These are phyloP conservation scores for Hansenula sp. DNA, from an alignment of 1,139 yeast species.

Conservation along the genomic window DNA sequence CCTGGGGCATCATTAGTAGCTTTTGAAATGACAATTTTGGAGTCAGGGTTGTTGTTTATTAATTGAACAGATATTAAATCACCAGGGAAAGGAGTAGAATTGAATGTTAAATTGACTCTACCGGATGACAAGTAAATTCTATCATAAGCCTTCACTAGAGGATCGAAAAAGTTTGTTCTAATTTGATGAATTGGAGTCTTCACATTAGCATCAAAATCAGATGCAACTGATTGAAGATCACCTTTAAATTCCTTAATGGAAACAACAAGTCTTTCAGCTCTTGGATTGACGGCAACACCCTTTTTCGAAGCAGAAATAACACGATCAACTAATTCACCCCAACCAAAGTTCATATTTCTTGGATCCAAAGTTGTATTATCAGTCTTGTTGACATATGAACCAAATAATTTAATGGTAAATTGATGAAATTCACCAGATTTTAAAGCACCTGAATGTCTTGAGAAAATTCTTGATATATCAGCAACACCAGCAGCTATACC, in stretches of 20 bases:
- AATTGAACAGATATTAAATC: slow-evolving; percentile 26
- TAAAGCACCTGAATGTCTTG: slow-evolving; percentile 57
- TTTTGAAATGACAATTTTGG: slow-evolving; percentile 51
- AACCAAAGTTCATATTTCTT: slow-evolving; percentile 56
- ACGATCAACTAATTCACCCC: slow-evolving; percentile 86
- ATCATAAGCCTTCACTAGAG: slow-evolving; percentile 56
- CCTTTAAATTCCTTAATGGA: slow-evolving; percentile 73
- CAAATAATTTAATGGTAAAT: slow-evolving; percentile 67
- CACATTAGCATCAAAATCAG: slow-evolving; percentile 34
- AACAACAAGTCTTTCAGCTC: slow-evolving; percentile 70
- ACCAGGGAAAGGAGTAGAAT: slow-evolving; percentile 27
- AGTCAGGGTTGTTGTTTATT: slow-evolving; percentile 35
- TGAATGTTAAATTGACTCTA: slow-evolving; percentile 31
- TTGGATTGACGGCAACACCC: slow-evolving; percentile 79
- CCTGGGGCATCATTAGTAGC: slow-evolving; percentile 60
- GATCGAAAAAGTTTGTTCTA: slow-evolving; percentile 60
- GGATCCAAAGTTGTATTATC: slow-evolving; percentile 25
- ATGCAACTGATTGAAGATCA: slow-evolving; percentile 33
- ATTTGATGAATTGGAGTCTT: slow-evolving; percentile 56
- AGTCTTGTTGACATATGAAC: slow-evolving; percentile 48
- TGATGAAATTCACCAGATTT: slow-evolving; percentile 61
- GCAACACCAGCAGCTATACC: slow-evolving; percentile 91
- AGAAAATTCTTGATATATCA: slow-evolving; percentile 76
- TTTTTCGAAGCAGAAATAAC: slow-evolving; percentile 71
- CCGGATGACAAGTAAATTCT: slow-evolving; percentile 57